Conservation (phyloP, 495 filamentous ascomycete genomes). For the Neurospora tetrasperma region DNA sequence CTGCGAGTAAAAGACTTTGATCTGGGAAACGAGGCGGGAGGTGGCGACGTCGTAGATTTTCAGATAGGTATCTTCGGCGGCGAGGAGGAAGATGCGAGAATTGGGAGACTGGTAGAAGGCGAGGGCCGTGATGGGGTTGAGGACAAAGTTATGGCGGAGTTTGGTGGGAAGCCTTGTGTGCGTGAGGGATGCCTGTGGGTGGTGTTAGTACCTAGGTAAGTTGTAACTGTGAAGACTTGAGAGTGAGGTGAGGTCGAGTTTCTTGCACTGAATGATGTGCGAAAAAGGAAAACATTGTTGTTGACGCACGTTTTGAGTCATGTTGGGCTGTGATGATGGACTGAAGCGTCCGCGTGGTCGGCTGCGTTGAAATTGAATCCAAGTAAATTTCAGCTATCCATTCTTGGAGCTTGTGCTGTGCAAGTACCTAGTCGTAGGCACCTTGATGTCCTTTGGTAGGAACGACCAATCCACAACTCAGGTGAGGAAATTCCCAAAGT, state of each 20-base stretch:
- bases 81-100: slow-evolving; percentile 41
- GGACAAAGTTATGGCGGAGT: slow-evolving; percentile 26
- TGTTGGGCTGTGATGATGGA: not conserved
- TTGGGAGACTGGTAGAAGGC: slow-evolving; percentile 26
- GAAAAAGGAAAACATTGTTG: too few relatives aligned
- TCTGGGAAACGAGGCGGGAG: slow-evolving; percentile 25
- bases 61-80: slow-evolving; percentile 67
- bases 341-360: too few relatives aligned
- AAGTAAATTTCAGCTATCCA: too few relatives aligned
- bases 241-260: not conserved
- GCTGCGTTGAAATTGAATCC: too few relatives aligned
- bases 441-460: not conserved
- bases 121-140: slow-evolving; percentile 50
- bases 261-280: too few relatives aligned
- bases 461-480: too few relatives aligned
- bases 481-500: not conserved
- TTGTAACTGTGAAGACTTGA: too few relatives aligned
- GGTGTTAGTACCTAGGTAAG: not conserved
- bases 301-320: slow-evolving; percentile 6
- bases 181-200: not conserved
- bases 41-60: slow-evolving; percentile 42
- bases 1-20: slow-evolving; percentile 50
- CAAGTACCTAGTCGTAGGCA: too few relatives aligned
- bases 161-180: not conserved
- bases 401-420: too few relatives aligned